Evolutionary conservation across 2,329 filamentous ascomycete genomes (phyloP), one percentile per base, ranked within the genome.

Genomic region (Curvularia lunata): DNA sequence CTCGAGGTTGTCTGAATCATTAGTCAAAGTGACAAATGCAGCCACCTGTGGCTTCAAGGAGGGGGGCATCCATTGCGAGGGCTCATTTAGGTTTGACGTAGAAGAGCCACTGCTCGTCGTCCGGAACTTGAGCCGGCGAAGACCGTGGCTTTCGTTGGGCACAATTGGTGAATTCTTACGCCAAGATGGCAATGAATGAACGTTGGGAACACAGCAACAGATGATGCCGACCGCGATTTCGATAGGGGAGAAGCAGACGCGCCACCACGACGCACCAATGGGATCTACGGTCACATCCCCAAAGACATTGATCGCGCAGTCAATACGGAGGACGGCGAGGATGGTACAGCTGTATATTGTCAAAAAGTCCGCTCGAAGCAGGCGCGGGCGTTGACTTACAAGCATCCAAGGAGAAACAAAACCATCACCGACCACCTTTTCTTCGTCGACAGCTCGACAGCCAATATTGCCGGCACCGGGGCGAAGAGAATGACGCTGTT

Each of bases 141-240:
- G 61, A 28, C 61, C 64, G 12, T 56, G 56, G 19, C 59, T 49
- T 16, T 63, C 59, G 21, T 52, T 58, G 18, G 50, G 50, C 19
- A 54, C 19, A 19, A 55, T 40, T 8, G 55, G 57, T 28, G 52
- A 52, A 19, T 62, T 45, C 12, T 54, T 51, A 21, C 53, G 55
- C 63, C 63, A 67, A 18, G 50, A 51, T 21, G 50, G 54, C 25
- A 53, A 37, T 2, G 57, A 53, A 53, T 56, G 43, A 43, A 66
- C 54, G 43, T 59, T 65, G 19, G 65, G 60, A n/a, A 67, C 53
- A 18, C 62, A 66, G 48, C 65, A 67, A 48, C 58, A 64, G 48
- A 66, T 55, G 28, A 66, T 66, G 19, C 59, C 65, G 18, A 64
- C 59, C 9, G 65, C 65, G 25, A 67, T 59, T 54, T 66, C 65